phyloP scores from a whole-genome alignment of 805 yeast species.

The Priceomyces medius region DNA sequence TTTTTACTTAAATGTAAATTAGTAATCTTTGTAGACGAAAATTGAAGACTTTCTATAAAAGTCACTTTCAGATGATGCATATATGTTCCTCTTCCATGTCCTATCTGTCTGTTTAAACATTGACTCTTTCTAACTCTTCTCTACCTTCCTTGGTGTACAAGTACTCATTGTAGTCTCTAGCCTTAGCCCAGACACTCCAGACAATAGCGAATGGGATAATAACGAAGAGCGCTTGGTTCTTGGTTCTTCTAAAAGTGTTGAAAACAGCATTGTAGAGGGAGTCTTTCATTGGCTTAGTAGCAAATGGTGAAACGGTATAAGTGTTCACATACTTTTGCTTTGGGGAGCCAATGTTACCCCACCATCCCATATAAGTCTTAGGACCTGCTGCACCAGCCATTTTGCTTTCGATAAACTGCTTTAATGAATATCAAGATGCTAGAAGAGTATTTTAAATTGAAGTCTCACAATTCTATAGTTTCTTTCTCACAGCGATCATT shows the following conservation, averaged over 20 bases:
- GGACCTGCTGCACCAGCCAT: constrained; percentile 46
- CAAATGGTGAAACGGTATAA: constrained; percentile 90
- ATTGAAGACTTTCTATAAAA: not conserved
- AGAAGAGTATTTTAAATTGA: not conserved
- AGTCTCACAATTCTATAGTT: not conserved
- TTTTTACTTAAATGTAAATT: not conserved
- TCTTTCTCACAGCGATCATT: constrained; percentile 6
- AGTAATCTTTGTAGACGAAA: not conserved
- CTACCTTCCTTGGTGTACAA: constrained; percentile 97
- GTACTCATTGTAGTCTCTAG: constrained; percentile 88
- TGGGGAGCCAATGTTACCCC: constrained; percentile 91
- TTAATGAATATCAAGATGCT: not conserved
- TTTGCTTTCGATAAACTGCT: constrained; percentile 4
- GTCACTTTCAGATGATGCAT: not conserved
- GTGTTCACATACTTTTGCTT: constrained; percentile 82
- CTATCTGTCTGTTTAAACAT: constrained; percentile 26
- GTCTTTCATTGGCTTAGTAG: constrained; percentile 90
- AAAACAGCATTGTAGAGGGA: constrained; percentile 79
- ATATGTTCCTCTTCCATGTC: not conserved
- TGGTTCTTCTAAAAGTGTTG: constrained; percentile 93
- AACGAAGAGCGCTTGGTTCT: constrained; percentile 76
- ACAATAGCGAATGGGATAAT: constrained; percentile 74
- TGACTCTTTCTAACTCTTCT: constrained; percentile 80
- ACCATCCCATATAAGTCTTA: constrained; percentile 91
- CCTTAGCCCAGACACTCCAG: constrained; percentile 84